Evolutionary conservation across 1,139 yeast genomes (phyloP).

Genomic region (Yamadazyma blattariae): DNA sequence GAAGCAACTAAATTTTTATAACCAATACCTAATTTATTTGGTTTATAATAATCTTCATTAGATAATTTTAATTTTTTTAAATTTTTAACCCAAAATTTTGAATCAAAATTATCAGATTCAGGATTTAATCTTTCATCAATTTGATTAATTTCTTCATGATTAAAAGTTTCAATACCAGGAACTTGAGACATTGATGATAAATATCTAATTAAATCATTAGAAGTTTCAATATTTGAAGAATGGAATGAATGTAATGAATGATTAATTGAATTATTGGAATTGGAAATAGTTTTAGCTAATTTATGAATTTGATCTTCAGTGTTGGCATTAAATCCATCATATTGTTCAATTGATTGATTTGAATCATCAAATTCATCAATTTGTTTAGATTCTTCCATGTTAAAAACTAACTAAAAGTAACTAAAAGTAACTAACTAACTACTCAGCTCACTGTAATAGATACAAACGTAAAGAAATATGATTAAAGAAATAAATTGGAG

Average conservation of each 20-base stretch:
- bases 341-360: constrained; percentile 20
- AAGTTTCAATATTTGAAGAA: constrained; percentile 17
- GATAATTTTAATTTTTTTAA: constrained; percentile 49
- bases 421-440: too few species aligned
- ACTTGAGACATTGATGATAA: constrained; percentile 51
- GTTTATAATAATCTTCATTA: constrained; percentile 65
- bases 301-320: constrained; percentile 24
- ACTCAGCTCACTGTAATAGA: too few species aligned
- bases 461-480: too few species aligned
- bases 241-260: constrained; percentile 22
- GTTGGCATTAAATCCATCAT: constrained; percentile 22
- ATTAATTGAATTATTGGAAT: too few species aligned
- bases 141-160: constrained; percentile 10
- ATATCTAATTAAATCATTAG: constrained; percentile 51
- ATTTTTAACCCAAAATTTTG: constrained; percentile 74
- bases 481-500: too few species aligned
- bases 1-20: constrained; percentile 67
- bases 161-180: constrained; percentile 45
- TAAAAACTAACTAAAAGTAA: too few species aligned
- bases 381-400: too few species aligned
- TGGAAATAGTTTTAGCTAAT: constrained; percentile 54
- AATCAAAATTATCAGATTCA: constrained; percentile 51
- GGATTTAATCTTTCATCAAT: constrained; percentile 24
- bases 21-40: constrained; percentile 62
- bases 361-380: constrained; percentile 1